phyloP scores from a whole-genome alignment of 768 basidiomycete species.

The Hypholoma sublateritium region DNA sequence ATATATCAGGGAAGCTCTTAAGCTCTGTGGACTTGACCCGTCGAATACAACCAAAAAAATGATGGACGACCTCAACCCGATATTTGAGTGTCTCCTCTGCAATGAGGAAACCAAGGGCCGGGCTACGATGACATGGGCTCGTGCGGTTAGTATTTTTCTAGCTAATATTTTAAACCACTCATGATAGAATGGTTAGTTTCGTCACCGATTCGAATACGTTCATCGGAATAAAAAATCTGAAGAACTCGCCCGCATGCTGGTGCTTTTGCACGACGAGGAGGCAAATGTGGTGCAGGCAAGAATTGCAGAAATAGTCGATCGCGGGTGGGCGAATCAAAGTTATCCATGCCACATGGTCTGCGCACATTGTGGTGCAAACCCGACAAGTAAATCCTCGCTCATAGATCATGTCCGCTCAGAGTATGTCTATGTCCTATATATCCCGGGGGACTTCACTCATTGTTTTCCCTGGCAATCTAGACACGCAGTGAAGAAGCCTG shows the following conservation, averaged over 20 bases:
- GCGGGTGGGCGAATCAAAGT: neutral
- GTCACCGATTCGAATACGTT: neutral
- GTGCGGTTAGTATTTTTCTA: neutral
- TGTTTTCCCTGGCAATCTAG: neutral
- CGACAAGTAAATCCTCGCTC: no score
- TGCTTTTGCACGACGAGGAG: neutral
- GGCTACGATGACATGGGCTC: neutral
- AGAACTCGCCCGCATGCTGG: neutral
- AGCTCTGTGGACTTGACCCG: neutral
- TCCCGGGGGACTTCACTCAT: neutral
- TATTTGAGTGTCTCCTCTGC: neutral
- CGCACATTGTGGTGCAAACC: neutral
- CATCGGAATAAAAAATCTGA: neutral
- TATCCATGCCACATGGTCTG: neutral
- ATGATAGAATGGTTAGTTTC: neutral
- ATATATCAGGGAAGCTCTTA: neutral
- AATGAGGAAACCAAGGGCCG: neutral
- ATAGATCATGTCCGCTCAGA: no score
- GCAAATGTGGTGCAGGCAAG: neutral
- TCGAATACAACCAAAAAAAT: neutral
- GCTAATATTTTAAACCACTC: neutral
- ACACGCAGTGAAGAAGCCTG: neutral
- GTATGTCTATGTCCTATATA: no score
- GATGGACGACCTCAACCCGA: conserved; percentile 1
- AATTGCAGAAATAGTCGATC: neutral